A percentile compares a stretch with the other conserved stretches of the same genome.
These are phyloP conservation scores for Lachnellula cervina DNA, from an alignment of 2,329 filamentous ascomycete species.

Conservation along the genomic window DNA sequence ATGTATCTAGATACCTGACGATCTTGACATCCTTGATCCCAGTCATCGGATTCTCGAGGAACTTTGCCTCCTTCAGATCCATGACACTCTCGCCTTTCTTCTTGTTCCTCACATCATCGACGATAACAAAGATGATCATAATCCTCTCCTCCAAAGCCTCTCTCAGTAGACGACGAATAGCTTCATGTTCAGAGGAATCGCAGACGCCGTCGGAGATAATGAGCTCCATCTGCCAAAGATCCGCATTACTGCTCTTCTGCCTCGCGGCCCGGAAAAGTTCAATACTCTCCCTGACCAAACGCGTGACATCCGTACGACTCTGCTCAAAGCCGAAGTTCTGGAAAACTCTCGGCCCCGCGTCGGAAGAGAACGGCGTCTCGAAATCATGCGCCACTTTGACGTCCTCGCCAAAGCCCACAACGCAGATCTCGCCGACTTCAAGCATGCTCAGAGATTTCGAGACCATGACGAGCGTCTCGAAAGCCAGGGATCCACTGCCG, in stretches of 20 bases:
- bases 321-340: slow-evolving; percentile 82
- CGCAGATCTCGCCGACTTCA: slow-evolving; percentile 88
- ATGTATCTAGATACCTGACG: slow-evolving; percentile 87
- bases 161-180: slow-evolving; percentile 74
- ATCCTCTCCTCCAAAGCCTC: slow-evolving; percentile 90
- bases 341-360: slow-evolving; percentile 78
- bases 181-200: slow-evolving; percentile 72
- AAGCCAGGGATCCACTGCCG: slow-evolving; percentile 71
- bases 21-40: slow-evolving; percentile 68
- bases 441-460: slow-evolving; percentile 84
- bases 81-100: slow-evolving; percentile 65
- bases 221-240: slow-evolving; percentile 92
- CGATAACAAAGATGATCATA: slow-evolving; percentile 97
- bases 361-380: slow-evolving; percentile 71
- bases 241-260: slow-evolving; percentile 44
- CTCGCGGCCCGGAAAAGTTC: slow-evolving; percentile 76
- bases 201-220: slow-evolving; percentile 93
- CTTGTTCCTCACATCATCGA: slow-evolving; percentile 60
- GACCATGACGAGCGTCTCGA: slow-evolving; percentile 91
- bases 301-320: slow-evolving; percentile 77
- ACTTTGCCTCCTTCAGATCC: slow-evolving; percentile 82
- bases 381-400: slow-evolving; percentile 85
- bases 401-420: slow-evolving; percentile 81
- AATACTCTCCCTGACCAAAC: slow-evolving; percentile 72
- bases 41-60: slow-evolving; percentile 58